Conservation (phyloP, 768 basidiomycete species). For the Hericium erinaceus region DNA sequence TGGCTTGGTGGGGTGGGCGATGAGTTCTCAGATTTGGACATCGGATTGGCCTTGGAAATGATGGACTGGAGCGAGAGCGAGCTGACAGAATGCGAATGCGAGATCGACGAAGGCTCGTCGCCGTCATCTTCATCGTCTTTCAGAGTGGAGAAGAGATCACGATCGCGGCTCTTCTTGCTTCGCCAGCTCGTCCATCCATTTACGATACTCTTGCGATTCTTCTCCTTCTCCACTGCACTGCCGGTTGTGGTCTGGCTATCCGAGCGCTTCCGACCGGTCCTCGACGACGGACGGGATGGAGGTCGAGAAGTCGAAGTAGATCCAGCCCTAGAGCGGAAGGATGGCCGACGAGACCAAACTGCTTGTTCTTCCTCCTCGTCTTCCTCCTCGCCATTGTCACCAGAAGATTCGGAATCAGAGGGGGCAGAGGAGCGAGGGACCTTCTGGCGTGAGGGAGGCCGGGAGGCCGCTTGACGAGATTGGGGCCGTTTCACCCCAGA, state of each 20-base stretch:
- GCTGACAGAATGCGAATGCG: slow-evolving; percentile 13
- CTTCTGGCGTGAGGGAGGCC: too few species aligned
- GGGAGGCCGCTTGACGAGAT: too few species aligned
- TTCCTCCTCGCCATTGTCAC: too few species aligned
- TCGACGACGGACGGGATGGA: slow-evolving; percentile 47
- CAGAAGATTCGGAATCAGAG: too few species aligned
- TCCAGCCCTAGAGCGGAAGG: slow-evolving; percentile 32
- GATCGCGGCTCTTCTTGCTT: slow-evolving; percentile 25
- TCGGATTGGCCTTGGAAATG: slow-evolving; percentile 5
- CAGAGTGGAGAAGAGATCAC: slow-evolving; percentile 51
- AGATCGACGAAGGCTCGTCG: slow-evolving; percentile 24
- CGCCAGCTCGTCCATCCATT: slow-evolving; percentile 48
- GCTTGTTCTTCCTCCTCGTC: not conserved
- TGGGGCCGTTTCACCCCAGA: slow-evolving; percentile 5
- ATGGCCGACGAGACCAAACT: slow-evolving; percentile 16
- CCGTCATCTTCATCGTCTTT: slow-evolving; percentile 31
- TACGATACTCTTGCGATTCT: slow-evolving; percentile 34
- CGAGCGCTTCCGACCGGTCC: slow-evolving; percentile 56
- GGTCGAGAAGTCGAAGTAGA: slow-evolving; percentile 14
- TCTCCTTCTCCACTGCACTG: slow-evolving; percentile 25
- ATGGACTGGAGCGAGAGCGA: slow-evolving; percentile 7
- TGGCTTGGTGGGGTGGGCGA: slow-evolving; percentile 5
- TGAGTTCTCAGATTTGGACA: slow-evolving; percentile 2
- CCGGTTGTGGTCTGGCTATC: slow-evolving; percentile 41
- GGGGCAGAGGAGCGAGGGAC: too few species aligned